Evolutionary conservation across 148 eudicot genomes (phyloP), one percentile per base, ranked within the genome.

Genomic region (Dysphania ambrosioides): DNA sequence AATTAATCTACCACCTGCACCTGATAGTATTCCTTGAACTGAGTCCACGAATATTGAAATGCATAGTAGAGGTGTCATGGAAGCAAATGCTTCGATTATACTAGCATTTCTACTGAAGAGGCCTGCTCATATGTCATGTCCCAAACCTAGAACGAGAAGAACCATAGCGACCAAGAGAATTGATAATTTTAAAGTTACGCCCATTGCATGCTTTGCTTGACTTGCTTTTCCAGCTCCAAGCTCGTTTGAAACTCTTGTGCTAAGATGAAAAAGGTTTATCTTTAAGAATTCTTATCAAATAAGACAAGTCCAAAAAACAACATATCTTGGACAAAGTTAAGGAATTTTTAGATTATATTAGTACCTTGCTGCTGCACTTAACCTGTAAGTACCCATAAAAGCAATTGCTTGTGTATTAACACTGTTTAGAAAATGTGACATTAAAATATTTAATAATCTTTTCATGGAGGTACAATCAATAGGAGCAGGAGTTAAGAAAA

Each of bases 161-260:
- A 93, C 72, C 58, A 72, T 0, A 24, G 83, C 70, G 0, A 83
- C 87, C 57, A 85, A 84, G 8, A 89, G 53, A 32, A 93, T 35
- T 30, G 93, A 79, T 40, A 93, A 82, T 84, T 84, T 89, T 63
- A 93, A 68, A 65, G 96, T 78, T 42, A 91, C 96, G 19, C 19
- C 60, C 92, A 87, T 86, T 41, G 93, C 93, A 12, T 80, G 83
- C 79, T 85, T 93, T 8, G 96, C 98, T 71, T 74, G 60, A 18
- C 77, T 79, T 16, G 85, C 72, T 58, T 83, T 82, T 18, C 90
- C 90, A 4, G 92, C 89, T 72, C 98, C 98, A 19, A 93, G 84
- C 82, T 89, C 96, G 67, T 93, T 93, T 11, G 98, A 90, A 42
- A 93, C 92, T 79, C 96, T 83, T 2, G 98, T 90, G 79, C 98